phyloP scores from a whole-genome alignment of 2,329 filamentous ascomycete species.

The Verticillium klebahnii region DNA sequence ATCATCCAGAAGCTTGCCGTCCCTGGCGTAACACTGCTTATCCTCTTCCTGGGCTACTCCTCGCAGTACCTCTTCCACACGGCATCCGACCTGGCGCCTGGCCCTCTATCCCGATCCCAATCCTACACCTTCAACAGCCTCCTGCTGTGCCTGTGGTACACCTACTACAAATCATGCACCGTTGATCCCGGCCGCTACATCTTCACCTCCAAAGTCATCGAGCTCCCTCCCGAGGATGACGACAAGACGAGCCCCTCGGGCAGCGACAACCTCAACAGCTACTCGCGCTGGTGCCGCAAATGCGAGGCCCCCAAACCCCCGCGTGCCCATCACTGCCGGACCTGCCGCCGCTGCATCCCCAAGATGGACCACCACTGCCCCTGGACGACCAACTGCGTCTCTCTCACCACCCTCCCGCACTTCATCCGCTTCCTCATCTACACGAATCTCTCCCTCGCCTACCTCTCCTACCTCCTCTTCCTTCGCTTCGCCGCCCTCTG shows the following conservation, averaged over 20 bases:
- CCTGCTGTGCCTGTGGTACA: slow-evolving; percentile 60
- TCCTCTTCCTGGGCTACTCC: slow-evolving; percentile 65
- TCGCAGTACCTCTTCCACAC: slow-evolving; percentile 67
- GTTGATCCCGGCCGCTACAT: slow-evolving; percentile 53
- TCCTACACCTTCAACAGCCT: slow-evolving; percentile 61
- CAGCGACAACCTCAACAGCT: not conserved
- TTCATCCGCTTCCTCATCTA: slow-evolving; percentile 76
- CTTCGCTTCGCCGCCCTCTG: slow-evolving; percentile 57
- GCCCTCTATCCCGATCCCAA: slow-evolving; percentile 54
- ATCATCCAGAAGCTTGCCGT: slow-evolving; percentile 56
- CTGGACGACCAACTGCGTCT: slow-evolving; percentile 81
- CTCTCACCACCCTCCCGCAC: slow-evolving; percentile 75
- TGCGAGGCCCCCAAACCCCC: slow-evolving; percentile 71
- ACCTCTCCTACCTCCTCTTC: slow-evolving; percentile 56
- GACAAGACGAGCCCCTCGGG: slow-evolving; percentile 3
- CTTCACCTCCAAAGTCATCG: slow-evolving; percentile 32
- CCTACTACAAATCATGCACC: slow-evolving; percentile 59
- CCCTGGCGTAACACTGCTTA: slow-evolving; percentile 62
- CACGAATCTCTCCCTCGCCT: slow-evolving; percentile 60
- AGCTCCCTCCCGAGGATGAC: slow-evolving; percentile 19
- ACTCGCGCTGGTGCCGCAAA: slow-evolving; percentile 65
- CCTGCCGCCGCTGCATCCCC: slow-evolving; percentile 69
- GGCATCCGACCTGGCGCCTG: slow-evolving; percentile 53
- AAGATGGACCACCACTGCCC: slow-evolving; percentile 87
- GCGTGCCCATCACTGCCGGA: slow-evolving; percentile 75